phyloP scores from a whole-genome alignment of 2,329 filamentous ascomycete genomes.

The Fusarium luffae region DNA sequence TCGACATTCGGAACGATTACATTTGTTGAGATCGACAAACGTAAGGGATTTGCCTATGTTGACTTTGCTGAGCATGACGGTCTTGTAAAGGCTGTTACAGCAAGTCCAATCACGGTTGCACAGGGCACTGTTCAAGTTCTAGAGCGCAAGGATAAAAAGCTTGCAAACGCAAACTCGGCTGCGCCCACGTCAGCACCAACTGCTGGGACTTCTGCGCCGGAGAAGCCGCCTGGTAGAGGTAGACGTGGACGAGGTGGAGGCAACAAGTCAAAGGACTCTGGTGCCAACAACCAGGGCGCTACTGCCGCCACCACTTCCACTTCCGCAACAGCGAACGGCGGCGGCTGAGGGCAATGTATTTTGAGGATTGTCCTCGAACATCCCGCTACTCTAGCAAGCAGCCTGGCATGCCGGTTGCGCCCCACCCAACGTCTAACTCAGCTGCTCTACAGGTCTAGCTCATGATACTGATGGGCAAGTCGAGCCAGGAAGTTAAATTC shows the following conservation, averaged over 20 bases:
- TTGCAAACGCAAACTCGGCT: slow-evolving; percentile 37
- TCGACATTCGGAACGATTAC: slow-evolving; percentile 78
- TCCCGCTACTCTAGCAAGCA: slow-evolving; percentile 23
- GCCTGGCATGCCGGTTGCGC: slow-evolving; percentile 18
- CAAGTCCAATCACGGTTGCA: slow-evolving; percentile 83
- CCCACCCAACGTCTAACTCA: neutral
- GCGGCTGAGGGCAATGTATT: slow-evolving; percentile 32
- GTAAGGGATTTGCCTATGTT: slow-evolving; percentile 94
- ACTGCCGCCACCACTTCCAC: neutral
- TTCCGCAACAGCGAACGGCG: slow-evolving; percentile 20
- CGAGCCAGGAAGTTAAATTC: neutral
- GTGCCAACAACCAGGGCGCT: slow-evolving; percentile 22
- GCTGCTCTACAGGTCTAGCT: slow-evolving; percentile 21
- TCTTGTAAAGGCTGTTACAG: slow-evolving; percentile 81
- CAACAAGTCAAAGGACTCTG: slow-evolving; percentile 43
- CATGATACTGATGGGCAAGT: slow-evolving; percentile 18
- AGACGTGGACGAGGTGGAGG: slow-evolving; percentile 50
- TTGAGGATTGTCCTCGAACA: slow-evolving; percentile 26
- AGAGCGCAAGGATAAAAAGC: slow-evolving; percentile 76
- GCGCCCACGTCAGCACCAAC: slow-evolving; percentile 30
- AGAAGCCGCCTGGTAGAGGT: slow-evolving; percentile 48
- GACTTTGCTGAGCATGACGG: slow-evolving; percentile 81
- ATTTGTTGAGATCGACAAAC: slow-evolving; percentile 90
- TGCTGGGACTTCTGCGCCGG: slow-evolving; percentile 35
- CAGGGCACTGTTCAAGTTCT: slow-evolving; percentile 89